Evolutionary conservation across 208 protist species (phyloP).

Genomic region (Acanthamoeba healyi): DNA sequence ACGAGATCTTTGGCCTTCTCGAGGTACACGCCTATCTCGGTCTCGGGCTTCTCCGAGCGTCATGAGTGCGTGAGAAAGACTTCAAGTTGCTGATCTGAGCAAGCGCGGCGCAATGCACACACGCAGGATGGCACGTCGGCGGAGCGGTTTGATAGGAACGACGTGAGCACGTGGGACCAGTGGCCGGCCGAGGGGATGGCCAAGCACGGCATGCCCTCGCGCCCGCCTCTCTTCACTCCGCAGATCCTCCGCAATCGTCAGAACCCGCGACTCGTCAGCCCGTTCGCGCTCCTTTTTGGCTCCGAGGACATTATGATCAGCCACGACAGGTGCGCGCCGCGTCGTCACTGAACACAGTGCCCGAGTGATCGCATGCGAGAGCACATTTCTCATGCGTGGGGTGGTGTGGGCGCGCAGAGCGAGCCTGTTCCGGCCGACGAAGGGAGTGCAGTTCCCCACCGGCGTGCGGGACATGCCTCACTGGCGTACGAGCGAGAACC

Average conservation of each 20-base stretch:
- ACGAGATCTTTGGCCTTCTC: constrained; percentile 37
- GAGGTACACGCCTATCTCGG: neutral
- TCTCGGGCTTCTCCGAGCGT: too few species aligned
- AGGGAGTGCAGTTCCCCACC: neutral
- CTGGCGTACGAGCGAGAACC: constrained; percentile 9
- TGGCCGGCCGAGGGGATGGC: constrained; percentile 18
- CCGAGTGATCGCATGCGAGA: too few species aligned
- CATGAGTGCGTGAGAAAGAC: too few species aligned
- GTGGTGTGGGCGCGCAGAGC: neutral
- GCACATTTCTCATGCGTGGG: too few species aligned
- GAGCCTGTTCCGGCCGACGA: constrained; percentile 25
- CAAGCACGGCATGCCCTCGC: constrained; percentile 58
- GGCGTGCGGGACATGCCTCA: constrained; percentile 10
- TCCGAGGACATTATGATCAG: constrained; percentile 28
- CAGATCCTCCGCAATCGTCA: constrained; percentile 36
- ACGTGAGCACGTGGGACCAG: constrained; percentile 37
- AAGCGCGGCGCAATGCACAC: neutral
- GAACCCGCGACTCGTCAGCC: constrained; percentile 17
- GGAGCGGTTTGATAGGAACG: neutral
- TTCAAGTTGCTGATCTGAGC: neutral
- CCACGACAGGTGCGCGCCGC: constrained; percentile 4
- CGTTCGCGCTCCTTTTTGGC: constrained; percentile 5
- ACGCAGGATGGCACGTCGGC: neutral
- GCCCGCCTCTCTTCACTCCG: constrained; percentile 11
- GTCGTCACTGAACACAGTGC: too few species aligned